These are phyloP conservation scores for Breviolum minutum DNA, from an alignment of 73 alveolate species.

Conservation along the genomic window DNA sequence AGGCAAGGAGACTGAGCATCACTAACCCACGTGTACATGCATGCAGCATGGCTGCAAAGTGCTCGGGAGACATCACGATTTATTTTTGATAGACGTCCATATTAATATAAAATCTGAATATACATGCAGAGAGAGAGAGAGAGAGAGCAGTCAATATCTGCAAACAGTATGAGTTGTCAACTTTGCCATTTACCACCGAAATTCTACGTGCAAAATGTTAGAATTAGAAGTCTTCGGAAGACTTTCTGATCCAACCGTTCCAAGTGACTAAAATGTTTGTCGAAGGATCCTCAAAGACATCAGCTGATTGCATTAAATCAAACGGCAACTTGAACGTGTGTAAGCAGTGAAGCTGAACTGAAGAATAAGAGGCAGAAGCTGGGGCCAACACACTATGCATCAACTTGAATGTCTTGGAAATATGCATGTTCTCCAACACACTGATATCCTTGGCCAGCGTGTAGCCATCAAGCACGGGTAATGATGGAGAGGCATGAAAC, in stretches of 20 bases:
- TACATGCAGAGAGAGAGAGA: too few relatives aligned
- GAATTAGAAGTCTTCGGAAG: neutral
- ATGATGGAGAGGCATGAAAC: too few relatives aligned
- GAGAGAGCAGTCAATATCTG: too few relatives aligned
- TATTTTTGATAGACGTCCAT: neutral
- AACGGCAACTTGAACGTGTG: neutral
- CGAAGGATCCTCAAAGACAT: constrained; percentile 47
- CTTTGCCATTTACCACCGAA: too few relatives aligned
- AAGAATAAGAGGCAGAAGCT: neutral
- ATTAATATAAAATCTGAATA: too few relatives aligned
- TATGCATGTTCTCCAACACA: constrained; percentile 92
- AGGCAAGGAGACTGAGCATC: neutral
- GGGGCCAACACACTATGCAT: constrained; percentile 32
- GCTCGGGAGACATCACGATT: too few relatives aligned
- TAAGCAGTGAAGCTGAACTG: neutral
- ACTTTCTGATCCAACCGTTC: neutral
- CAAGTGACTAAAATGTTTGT: constrained; percentile 66
- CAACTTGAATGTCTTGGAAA: constrained; percentile 84
- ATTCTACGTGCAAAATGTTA: too few relatives aligned
- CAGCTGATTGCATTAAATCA: too few relatives aligned
- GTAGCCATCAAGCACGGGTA: neutral
- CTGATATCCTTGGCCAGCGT: constrained; percentile 55
- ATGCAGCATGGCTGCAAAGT: neutral
- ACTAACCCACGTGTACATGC: neutral
- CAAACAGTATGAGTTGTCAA: too few relatives aligned